Conservation (phyloP, 2,329 filamentous ascomycete species). For the Nemania bipapillata region DNA sequence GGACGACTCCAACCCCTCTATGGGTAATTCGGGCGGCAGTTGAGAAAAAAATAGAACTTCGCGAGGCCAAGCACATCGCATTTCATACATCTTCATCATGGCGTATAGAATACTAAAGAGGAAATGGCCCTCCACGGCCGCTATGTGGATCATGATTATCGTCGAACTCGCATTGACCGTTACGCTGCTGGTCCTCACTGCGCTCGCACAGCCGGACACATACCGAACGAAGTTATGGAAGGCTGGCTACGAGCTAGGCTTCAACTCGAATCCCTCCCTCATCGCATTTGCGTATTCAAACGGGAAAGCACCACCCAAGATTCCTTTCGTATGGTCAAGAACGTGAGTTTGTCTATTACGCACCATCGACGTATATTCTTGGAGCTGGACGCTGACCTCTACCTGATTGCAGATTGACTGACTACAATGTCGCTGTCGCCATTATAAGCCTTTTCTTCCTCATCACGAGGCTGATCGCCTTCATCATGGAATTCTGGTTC, state of each 20-base stretch:
- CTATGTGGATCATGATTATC: constrained; percentile 71
- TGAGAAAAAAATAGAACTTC: constrained; percentile 13
- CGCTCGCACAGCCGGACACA: constrained; percentile 76
- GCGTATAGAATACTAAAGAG: constrained; percentile 68
- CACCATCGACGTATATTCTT: not conserved
- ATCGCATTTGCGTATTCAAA: constrained; percentile 80
- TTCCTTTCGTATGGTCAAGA: constrained; percentile 77
- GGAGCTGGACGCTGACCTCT: constrained; percentile 34
- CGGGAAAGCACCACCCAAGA: constrained; percentile 68
- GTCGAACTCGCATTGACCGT: constrained; percentile 74
- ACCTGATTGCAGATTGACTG: constrained; percentile 68
- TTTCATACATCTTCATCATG: constrained; percentile 47
- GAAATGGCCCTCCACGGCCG: constrained; percentile 67
- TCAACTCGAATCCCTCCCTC: constrained; percentile 78
- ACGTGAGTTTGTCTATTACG: constrained; percentile 63
- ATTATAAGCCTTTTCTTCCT: constrained; percentile 80
- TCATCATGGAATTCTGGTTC: constrained; percentile 76
- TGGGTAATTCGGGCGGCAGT: not conserved
- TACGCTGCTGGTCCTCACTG: constrained; percentile 74
- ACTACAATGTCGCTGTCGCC: constrained; percentile 80
- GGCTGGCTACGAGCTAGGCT: constrained; percentile 74
- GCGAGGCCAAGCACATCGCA: constrained; percentile 27
- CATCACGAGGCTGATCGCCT: constrained; percentile 74
- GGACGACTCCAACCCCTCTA: constrained; percentile 6
- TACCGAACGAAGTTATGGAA: constrained; percentile 79